A percentile compares a stretch with the other conserved stretches of the same genome.
Evolutionary conservation across 768 basidiomycete species (phyloP).

Genomic region (Auriscalpium vulgare): DNA sequence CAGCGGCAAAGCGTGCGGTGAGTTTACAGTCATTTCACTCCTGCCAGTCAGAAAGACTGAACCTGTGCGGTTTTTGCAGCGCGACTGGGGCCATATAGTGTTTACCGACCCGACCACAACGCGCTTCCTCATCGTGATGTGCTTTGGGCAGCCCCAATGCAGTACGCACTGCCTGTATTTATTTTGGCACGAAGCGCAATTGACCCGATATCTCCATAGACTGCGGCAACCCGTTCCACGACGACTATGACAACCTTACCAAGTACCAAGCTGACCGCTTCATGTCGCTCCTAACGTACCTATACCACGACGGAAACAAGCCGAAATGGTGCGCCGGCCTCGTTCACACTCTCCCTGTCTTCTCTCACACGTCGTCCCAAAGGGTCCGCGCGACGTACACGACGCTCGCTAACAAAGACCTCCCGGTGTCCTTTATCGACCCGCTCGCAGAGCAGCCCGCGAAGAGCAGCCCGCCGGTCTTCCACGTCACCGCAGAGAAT

Average conservation of each 20-base stretch:
- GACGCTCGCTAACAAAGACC: conserved; percentile 9
- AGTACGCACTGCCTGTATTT: conserved; percentile 17
- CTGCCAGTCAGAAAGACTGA: not conserved
- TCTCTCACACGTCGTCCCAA: not conserved
- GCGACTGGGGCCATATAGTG: conserved; percentile 27
- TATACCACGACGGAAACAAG: conserved; percentile 18
- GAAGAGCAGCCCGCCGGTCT: conserved; percentile 15
- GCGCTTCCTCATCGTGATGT: conserved; percentile 24
- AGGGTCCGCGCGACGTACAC: conserved; percentile 23
- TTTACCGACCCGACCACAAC: conserved; percentile 22
- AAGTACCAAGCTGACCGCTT: conserved; percentile 27
- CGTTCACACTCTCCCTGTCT: not conserved
- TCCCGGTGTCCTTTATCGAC: not conserved
- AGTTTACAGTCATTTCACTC: not conserved
- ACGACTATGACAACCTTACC: conserved; percentile 25
- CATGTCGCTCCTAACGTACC: conserved; percentile 23
- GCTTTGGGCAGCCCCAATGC: conserved; percentile 18
- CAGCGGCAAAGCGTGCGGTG: conserved; percentile 22
- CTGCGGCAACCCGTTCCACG: not conserved
- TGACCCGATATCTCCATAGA: not conserved
- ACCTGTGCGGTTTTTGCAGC: conserved; percentile 7
- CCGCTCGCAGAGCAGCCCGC: conserved; percentile 7
- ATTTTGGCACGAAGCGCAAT: not conserved
- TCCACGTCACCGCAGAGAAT: conserved; percentile 17
- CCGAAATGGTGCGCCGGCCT: conserved; percentile 8